A percentile compares a stretch with the other conserved stretches of the same genome.
phyloP scores from a whole-genome alignment of 2,329 filamentous ascomycete genomes.

The Alternaria rosae region DNA sequence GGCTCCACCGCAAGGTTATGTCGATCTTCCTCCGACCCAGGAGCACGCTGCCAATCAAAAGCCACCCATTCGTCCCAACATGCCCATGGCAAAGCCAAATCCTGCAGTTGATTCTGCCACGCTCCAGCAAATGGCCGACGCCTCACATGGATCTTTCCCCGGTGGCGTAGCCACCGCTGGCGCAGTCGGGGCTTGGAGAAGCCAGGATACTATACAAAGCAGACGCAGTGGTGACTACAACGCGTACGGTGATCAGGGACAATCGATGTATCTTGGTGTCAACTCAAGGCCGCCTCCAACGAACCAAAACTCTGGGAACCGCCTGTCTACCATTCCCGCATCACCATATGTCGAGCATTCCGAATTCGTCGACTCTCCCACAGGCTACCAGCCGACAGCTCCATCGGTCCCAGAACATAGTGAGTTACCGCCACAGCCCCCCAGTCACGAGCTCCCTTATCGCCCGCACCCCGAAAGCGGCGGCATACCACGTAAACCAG shows the following conservation, averaged over 20 bases:
- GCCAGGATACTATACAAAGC: slow-evolving; percentile 40
- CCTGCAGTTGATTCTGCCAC: slow-evolving; percentile 85
- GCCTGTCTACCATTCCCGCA: slow-evolving; percentile 56
- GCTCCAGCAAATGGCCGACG: slow-evolving; percentile 78
- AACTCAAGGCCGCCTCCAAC: slow-evolving; percentile 63
- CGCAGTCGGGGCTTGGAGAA: slow-evolving; percentile 51
- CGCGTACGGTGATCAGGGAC: slow-evolving; percentile 27
- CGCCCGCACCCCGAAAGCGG: slow-evolving; percentile 36
- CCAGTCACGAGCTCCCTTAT: slow-evolving; percentile 34
- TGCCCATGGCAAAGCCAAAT: slow-evolving; percentile 79
- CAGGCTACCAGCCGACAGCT: slow-evolving; percentile 40
- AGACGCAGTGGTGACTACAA: slow-evolving; percentile 45
- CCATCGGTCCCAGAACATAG: slow-evolving; percentile 49
- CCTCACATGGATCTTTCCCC: slow-evolving; percentile 61
- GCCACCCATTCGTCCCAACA: slow-evolving; percentile 73
- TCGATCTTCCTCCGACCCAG: slow-evolving; percentile 80
- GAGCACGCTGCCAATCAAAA: slow-evolving; percentile 75
- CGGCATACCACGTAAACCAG: slow-evolving; percentile 49
- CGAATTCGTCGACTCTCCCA: slow-evolving; percentile 45
- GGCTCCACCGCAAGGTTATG: slow-evolving; percentile 71
- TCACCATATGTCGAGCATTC: slow-evolving; percentile 53
- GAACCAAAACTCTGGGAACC: slow-evolving; percentile 55
- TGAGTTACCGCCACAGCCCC: slow-evolving; percentile 33
- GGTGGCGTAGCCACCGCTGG: slow-evolving; percentile 49
- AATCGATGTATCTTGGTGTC: slow-evolving; percentile 47